Base-by-base conservation (phyloP, 164 flowering plant species). In the Macadamia tetraphylla region DNA sequence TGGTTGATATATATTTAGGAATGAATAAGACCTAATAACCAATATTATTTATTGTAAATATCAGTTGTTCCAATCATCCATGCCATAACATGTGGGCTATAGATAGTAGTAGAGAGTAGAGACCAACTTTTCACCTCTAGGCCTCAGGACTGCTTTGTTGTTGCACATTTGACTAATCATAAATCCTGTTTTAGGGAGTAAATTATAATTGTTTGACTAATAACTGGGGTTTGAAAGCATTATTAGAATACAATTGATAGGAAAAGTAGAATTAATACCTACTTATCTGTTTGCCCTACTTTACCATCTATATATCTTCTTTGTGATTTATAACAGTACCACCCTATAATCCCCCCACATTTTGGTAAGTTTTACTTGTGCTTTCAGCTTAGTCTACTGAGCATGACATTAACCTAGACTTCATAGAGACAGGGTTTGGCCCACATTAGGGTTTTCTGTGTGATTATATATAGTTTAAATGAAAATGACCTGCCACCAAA, bases 111-210 rank as follows among this genome's bases (percentile, higher is more conserved):
- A 23, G 23, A 23, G 23, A 23, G 23, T 23, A 23, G 23, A 23
- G 32, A 66, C 48, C 42, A 65, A 62, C 57, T 58, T 73, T 71
- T 67, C 56, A 55, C 40, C 67, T 63, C 56, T 63, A 56, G 49
- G 29, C 1, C 35, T 63, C 63, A 14, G 8, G n/a, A 60, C 7
- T 0, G 62, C 32, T 60, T 32, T 11, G 14, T 31, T 46, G 51
- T 31, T n/a, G 31, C 65, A 17, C 58, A 75, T 46, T 67, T 75
- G 72, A 67, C 71, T 75, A 67, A 63, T 67, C 49, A 35, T 13
- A 11, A 23, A 62, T 46, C 29, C 42, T 30, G 63, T 58, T 70
- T 58, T 70, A 14, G 1, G 23, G 3, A 56, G 56, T 63, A 57
- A 18, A 43, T 63, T 55, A 56, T 55, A 53, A 43, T 70, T 70